Evolutionary conservation across 768 basidiomycete species (phyloP).

Genomic region (Russula griseocarnosa): DNA sequence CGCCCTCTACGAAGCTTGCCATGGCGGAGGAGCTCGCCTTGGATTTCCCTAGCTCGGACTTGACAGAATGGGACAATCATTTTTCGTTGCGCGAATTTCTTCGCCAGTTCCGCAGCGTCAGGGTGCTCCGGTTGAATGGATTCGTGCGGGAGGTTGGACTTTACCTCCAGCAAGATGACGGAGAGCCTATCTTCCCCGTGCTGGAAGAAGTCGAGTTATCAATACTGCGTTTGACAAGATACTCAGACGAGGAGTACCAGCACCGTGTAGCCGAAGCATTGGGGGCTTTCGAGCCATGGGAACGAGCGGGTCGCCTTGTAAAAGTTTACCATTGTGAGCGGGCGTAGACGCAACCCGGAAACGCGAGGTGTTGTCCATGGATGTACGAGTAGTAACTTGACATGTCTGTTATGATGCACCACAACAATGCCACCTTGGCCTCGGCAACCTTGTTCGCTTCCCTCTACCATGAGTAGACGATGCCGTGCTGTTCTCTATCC

Average conservation of each 20-base stretch:
- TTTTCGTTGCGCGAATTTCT: not conserved
- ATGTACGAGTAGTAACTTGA: not conserved
- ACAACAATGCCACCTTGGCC: not conserved
- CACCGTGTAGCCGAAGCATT: not conserved
- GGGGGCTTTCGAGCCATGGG: not conserved
- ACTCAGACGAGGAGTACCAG: no score
- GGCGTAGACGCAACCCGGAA: no score
- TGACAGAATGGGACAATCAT: not conserved
- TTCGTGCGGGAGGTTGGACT: not conserved
- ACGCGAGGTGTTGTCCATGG: not conserved
- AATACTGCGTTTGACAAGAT: no score
- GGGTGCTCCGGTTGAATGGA: not conserved
- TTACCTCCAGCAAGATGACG: not conserved
- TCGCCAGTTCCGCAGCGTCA: not conserved
- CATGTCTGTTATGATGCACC: no score
- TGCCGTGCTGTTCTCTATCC: no score
- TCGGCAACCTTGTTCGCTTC: constrained; percentile 15
- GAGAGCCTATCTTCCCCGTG: not conserved
- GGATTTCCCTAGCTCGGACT: not conserved
- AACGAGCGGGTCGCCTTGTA: not conserved
- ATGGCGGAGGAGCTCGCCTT: not conserved
- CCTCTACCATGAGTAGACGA: no score
- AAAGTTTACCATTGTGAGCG: not conserved
- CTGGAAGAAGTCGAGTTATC: constrained; percentile 3
- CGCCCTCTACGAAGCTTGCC: not conserved